Base-by-base conservation (phyloP, 2,329 filamentous ascomycete species). In the Penicillium sp. region DNA sequence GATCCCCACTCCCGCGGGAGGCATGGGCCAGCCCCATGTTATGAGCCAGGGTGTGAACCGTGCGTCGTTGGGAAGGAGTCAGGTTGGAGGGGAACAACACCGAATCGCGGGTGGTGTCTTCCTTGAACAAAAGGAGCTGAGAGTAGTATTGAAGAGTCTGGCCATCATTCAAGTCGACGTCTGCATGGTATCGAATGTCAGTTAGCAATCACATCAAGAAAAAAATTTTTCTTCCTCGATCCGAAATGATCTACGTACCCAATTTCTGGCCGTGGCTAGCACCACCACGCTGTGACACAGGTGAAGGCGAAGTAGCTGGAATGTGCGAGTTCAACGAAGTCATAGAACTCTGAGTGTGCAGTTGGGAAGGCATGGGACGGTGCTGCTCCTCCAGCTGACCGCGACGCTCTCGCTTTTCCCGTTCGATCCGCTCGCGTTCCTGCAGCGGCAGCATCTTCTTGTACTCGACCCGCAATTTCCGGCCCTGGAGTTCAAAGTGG, bases 401-500 rank as follows among this genome's bases (percentile, higher is more conserved):
- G 52, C 95, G 88, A 66, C 95, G 90, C 79, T 98, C 93, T 56
- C 95, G 86, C 85, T 98, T 99, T 77, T 98, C 95, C 6, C 95
- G 86, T 75, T 99, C 95, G 65, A 99, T 98, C 41, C 95, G 86
- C 76, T 99, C 95, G 52, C 95, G 86, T 76, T 98, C 95, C 31
- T 93, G 91, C 63, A 96, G 86, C 1, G 95, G 95, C 5, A 99
- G 84, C 95, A 99, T 98, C 80, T 98, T 98, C 83, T 99, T 99
- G 80, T 98, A 99, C 76, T 99, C 95, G 26, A 99, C 95, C 48
- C 95, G 85, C 64, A 99, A 80, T 78, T 98, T 98, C 59, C 95
- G 86, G 46, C 95, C 95, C 72, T 96, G 92, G 9, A 99, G 85
- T 70, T 98, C 95, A 75, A 97, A 90, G 67, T 96, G 92, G 71